Conservation (phyloP, 2,329 filamentous ascomycete genomes). For the Fusarium sp. region DNA sequence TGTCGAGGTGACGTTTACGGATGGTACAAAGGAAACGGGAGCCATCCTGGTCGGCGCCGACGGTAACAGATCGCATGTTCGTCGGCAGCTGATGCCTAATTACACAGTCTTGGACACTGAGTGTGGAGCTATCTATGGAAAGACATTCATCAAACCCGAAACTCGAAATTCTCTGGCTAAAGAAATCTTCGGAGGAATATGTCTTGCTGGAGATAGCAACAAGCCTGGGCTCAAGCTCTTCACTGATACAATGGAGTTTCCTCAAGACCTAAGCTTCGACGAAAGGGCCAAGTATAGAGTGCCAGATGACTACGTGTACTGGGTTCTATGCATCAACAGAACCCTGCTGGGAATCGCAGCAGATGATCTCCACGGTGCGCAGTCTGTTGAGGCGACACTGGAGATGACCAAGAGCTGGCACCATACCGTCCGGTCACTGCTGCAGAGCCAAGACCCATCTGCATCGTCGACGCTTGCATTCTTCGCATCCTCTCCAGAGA, state of each 20-base stretch:
- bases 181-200: not conserved
- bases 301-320: not conserved
- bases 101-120: not conserved
- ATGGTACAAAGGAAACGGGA: not conserved
- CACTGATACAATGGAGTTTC: not conserved
- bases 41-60: not conserved
- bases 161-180: accelerated
- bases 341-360: not conserved
- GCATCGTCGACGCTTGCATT: not conserved
- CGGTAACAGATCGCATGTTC: not conserved
- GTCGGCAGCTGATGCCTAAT: not conserved
- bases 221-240: not conserved
- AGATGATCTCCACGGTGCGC: accelerated
- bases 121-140: not conserved
- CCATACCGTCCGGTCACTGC: not conserved
- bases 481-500: not conserved
- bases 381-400: not conserved
- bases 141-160: not conserved
- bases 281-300: not conserved
- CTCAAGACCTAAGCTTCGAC: not conserved
- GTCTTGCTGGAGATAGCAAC: not conserved
- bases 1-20: not conserved
- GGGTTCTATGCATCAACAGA: not conserved
- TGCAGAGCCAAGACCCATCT: not conserved
- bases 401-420: not conserved